These are phyloP conservation scores for Saccharomyces hybrid DNA, from an alignment of 1,139 yeast species.

Conservation along the genomic window DNA sequence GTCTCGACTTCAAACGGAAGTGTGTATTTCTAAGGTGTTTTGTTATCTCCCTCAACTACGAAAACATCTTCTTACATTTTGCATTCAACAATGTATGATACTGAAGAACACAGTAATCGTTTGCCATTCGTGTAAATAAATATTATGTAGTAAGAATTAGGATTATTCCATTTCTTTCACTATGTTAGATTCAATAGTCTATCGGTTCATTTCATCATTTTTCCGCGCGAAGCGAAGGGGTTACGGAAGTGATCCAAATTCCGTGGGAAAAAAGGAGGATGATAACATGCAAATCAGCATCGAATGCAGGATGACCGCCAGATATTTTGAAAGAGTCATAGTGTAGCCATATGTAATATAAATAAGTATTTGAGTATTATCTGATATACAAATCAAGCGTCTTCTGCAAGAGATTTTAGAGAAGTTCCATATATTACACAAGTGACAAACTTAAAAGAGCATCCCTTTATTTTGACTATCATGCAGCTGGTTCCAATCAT, in stretches of 20 bases:
- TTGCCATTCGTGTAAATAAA: background rate
- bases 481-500: constrained; percentile 47
- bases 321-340: background rate
- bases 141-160: background rate
- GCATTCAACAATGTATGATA: background rate
- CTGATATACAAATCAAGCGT: too few species aligned
- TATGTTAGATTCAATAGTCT: background rate
- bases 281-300: background rate
- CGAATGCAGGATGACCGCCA: too few species aligned
- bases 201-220: background rate
- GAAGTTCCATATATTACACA: too few species aligned
- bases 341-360: background rate
- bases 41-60: background rate
- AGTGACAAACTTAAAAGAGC: too few species aligned
- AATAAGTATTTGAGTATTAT: background rate
- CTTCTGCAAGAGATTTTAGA: background rate
- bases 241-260: background rate
- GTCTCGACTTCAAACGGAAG: background rate
- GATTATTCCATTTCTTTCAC: too few species aligned
- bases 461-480: background rate
- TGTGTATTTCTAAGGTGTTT: background rate
- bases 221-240: background rate
- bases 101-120: background rate
- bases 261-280: background rate
- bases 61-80: background rate